phyloP scores from a whole-genome alignment of 2,329 filamentous ascomycete genomes.

The Xylaria sp. region DNA sequence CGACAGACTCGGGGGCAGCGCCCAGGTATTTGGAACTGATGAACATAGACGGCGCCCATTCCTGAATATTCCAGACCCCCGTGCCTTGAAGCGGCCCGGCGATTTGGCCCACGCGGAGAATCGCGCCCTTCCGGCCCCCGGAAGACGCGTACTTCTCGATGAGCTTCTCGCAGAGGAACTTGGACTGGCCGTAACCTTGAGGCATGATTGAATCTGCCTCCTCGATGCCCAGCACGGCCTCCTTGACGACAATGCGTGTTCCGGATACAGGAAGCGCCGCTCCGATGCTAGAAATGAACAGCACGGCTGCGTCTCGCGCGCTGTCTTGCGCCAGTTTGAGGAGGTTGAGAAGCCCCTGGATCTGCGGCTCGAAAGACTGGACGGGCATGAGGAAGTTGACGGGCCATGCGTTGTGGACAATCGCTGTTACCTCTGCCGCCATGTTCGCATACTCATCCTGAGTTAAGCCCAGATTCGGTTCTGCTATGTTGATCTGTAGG shows the following conservation, averaged over 20 bases:
- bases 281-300: constrained; percentile 48
- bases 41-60: constrained; percentile 48
- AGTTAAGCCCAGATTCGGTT: constrained; percentile 40
- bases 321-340: constrained; percentile 39
- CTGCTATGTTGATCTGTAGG: constrained; percentile 38
- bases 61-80: constrained; percentile 46
- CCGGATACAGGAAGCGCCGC: constrained; percentile 38
- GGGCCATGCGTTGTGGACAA: constrained; percentile 46
- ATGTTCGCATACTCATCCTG: constrained; percentile 37
- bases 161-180: constrained; percentile 48
- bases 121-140: constrained; percentile 35
- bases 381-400: constrained; percentile 46
- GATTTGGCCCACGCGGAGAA: constrained; percentile 49
- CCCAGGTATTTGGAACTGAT: constrained; percentile 45
- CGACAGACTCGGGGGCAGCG: constrained; percentile 40
- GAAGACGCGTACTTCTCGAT: constrained; percentile 40
- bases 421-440: constrained; percentile 34
- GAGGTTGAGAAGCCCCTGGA: constrained; percentile 39
- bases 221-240: constrained; percentile 40
- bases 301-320: constrained; percentile 27
- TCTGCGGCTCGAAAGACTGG: constrained; percentile 40
- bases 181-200: constrained; percentile 48
- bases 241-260: constrained; percentile 34
- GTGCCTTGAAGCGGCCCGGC: constrained; percentile 41
- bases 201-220: constrained; percentile 32